A percentile compares a stretch with the other conserved stretches of the same genome.
Conservation (phyloP, 176 grass and related monocot species). For the Cymbopogon citratus region DNA sequence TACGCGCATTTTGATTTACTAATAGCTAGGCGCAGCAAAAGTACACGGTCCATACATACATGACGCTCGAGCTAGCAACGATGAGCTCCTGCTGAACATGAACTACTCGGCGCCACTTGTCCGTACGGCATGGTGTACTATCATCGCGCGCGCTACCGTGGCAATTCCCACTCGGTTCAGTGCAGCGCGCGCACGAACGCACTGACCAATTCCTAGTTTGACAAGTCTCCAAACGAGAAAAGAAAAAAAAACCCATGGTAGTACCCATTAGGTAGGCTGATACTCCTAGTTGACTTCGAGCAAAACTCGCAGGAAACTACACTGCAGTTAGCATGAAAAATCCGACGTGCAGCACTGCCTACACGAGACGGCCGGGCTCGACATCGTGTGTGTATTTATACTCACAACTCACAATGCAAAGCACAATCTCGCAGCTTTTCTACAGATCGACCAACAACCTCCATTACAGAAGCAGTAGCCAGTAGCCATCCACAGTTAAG, state of each 20-base stretch:
- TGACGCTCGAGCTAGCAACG: neutral
- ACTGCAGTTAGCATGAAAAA: neutral
- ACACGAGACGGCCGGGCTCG: neutral
- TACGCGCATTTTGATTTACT: too few relatives aligned
- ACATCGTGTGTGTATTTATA: conserved; percentile 13
- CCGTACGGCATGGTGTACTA: neutral
- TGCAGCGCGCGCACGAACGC: neutral
- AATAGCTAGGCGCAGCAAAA: too few relatives aligned
- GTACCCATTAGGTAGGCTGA: too few relatives aligned
- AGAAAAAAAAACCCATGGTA: too few relatives aligned
- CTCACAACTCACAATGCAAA: neutral
- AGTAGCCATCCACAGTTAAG: neutral
- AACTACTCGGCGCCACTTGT: neutral
- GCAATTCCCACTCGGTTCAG: neutral
- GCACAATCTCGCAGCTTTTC: neutral
- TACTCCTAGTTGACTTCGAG: neutral
- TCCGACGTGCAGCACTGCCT: neutral
- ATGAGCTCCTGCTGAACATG: neutral
- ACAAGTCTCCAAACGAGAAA: too few relatives aligned
- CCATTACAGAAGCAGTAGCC: neutral
- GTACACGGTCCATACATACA: neutral
- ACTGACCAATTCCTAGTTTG: too few relatives aligned
- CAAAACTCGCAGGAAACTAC: neutral
- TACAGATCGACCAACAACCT: neutral
- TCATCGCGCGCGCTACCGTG: neutral